Conservation (phyloP, 495 filamentous ascomycete species). For the Echria macrotheca region DNA sequence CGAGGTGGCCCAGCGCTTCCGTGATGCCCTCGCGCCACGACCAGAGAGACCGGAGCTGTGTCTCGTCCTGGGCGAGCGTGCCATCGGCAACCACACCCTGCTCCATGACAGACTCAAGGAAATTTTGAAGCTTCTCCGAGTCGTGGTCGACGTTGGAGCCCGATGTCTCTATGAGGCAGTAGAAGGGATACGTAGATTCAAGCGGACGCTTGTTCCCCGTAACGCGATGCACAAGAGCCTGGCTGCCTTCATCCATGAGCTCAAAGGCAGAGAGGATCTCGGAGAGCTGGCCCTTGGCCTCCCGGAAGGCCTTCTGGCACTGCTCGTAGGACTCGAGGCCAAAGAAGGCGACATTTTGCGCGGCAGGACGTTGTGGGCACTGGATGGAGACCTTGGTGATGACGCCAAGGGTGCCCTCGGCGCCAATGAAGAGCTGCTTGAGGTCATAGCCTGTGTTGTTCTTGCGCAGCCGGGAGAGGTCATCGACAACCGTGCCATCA, state of each 20-base stretch:
- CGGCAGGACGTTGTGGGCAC: slow-evolving; percentile 77
- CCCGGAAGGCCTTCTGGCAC: slow-evolving; percentile 71
- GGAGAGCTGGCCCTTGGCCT: slow-evolving; percentile 81
- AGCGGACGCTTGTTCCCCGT: slow-evolving; percentile 74
- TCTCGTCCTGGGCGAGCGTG: slow-evolving; percentile 85
- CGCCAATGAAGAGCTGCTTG: slow-evolving; percentile 95
- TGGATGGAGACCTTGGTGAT: slow-evolving; percentile 85
- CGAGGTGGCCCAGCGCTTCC: slow-evolving; percentile 81
- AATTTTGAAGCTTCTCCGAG: slow-evolving; percentile 72
- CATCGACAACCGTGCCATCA: slow-evolving; percentile 85
- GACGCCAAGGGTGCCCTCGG: slow-evolving; percentile 90
- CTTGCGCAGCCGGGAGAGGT: slow-evolving; percentile 81
- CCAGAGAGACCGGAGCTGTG: slow-evolving; percentile 82
- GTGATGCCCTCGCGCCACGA: slow-evolving; percentile 89
- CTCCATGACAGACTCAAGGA: slow-evolving; percentile 87
- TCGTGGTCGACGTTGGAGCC: slow-evolving; percentile 93
- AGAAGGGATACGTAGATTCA: slow-evolving; percentile 81
- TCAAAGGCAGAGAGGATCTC: slow-evolving; percentile 98
- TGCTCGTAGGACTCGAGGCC: slow-evolving; percentile 82
- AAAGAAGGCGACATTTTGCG: slow-evolving; percentile 87
- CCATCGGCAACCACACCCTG: slow-evolving; percentile 81
- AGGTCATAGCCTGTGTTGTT: slow-evolving; percentile 97
- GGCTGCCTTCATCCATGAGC: slow-evolving; percentile 83
- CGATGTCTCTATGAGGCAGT: slow-evolving; percentile 93
- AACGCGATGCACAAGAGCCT: slow-evolving; percentile 66